Evolutionary conservation across 2,329 filamentous ascomycete species (phyloP).

Genomic region (Xylaria digitata): DNA sequence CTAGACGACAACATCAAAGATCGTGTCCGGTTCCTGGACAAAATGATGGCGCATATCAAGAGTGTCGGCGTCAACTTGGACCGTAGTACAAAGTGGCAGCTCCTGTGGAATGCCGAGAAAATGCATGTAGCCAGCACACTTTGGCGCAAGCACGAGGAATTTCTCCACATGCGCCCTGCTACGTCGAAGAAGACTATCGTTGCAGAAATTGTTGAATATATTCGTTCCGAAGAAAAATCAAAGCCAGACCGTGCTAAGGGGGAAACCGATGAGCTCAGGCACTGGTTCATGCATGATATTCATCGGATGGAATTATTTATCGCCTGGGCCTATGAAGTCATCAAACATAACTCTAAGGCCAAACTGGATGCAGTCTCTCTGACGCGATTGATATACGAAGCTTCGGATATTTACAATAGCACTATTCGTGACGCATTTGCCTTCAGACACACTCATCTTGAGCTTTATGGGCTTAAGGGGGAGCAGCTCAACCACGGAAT

Average conservation of each 20-base stretch:
- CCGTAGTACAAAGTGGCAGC: slow-evolving; percentile 76
- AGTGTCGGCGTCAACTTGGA: slow-evolving; percentile 74
- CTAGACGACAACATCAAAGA: slow-evolving; percentile 83
- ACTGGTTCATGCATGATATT: slow-evolving; percentile 86
- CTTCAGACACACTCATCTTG: slow-evolving; percentile 77
- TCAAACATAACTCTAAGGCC: slow-evolving; percentile 77
- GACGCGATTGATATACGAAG: slow-evolving; percentile 73
- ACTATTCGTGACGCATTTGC: slow-evolving; percentile 74
- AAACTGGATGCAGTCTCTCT: slow-evolving; percentile 65
- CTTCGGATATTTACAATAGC: slow-evolving; percentile 72
- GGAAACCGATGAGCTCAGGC: slow-evolving; percentile 83
- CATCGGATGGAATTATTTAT: slow-evolving; percentile 78
- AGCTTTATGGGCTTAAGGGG: slow-evolving; percentile 76
- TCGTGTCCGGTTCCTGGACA: slow-evolving; percentile 77
- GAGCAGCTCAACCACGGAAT: slow-evolving; percentile 75
- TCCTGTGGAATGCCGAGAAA: slow-evolving; percentile 93
- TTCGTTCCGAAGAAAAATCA: slow-evolving; percentile 81
- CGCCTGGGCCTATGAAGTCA: slow-evolving; percentile 81
- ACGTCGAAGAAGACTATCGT: slow-evolving; percentile 77
- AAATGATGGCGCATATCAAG: slow-evolving; percentile 78
- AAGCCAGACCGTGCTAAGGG: slow-evolving; percentile 71
- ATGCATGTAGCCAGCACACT: slow-evolving; percentile 81
- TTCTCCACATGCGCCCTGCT: slow-evolving; percentile 67
- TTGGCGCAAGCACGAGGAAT: slow-evolving; percentile 83
- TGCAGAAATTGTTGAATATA: slow-evolving; percentile 77